Evolutionary conservation across 2,329 filamentous ascomycete genomes (phyloP), one percentile per base, ranked within the genome.

Genomic region (Samsoniella hepiali): DNA sequence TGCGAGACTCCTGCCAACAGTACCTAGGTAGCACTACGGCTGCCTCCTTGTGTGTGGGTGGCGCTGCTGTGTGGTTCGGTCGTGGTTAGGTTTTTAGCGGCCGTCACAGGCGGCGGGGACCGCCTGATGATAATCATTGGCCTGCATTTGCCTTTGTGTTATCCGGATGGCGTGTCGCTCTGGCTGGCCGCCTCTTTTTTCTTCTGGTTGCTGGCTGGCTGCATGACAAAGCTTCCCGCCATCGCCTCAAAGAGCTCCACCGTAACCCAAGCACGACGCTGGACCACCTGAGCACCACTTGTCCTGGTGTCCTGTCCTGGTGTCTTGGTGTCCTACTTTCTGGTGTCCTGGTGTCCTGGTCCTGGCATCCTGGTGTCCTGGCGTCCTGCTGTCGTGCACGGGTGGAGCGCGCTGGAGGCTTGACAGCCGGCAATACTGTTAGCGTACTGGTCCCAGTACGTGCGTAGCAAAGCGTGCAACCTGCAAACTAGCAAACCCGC

Each of bases 401-500:
- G 34, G 11, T 38, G 38, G 38, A 13, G 38, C 15, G 38, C 38
- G 11, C 13, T 40, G 38, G 38, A 40, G 38, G 38, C 38, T 32
- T 54, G 51, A 54, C n/a, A 54, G 50, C 50, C 50, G 32, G 50
- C 50, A 49, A 49, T 49, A 49, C 42, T n/a, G 22, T 22, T 22
- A 22, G 22, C 22, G 22, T 22, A 22, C 22, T 22, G 22, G 22
- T 22, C 22, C 22, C 22, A 22, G 22, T 17, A 44, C 7, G 40
- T 17, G 45, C 45, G 29, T 6, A 31, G 27, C 45, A 27, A 54
- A 54, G 50, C 50, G 50, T 53, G 17, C 32, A 2, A 36, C 50
- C 31, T 55, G 53, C 53, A 55, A 55, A 29, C 13, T 55, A 50
- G 51, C 51, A 55, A 38, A 40, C 51, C 50, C 32, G 50, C 50